Evolutionary conservation across 495 filamentous ascomycete species (phyloP), one percentile per base, ranked within the genome.

Genomic region (Glonium stellatum): DNA sequence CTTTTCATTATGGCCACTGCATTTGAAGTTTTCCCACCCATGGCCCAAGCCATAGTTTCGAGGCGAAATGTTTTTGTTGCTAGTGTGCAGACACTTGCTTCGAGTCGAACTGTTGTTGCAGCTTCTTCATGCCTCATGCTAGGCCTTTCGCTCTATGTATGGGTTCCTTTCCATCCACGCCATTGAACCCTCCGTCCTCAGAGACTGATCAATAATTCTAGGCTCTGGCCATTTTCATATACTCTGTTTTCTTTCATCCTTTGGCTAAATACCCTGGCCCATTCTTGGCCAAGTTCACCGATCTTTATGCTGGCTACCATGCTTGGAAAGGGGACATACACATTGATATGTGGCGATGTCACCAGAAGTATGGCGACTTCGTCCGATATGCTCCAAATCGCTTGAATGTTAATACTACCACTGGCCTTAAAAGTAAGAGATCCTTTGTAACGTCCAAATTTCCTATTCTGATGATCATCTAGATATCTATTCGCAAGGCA

Each of bases 181-280:
- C 9, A 21, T 6, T 31, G 3, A 31, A 6, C 6, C 27, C 2
- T 31, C 27, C 27, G 6, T 31, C 22, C 1, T 9, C 18, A 1
- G 8, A 48, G 44, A 48, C 44, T 48, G 5, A 48, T 15, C 18
- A 19, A 6, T 48, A 8, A 9, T 22, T 48, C 25, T 51, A 51
- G 48, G 11, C 55, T 25, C 47, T 61, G 23, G 25, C 25, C 19
- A 61, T 44, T 10, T 46, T 55, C 48, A 60, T 64, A 15, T 64
- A 64, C 31, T 18, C 23, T 51, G 22, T 64, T 34, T 64, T 60
- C 25, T 51, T 57, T n/a, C 60, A 63, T 35, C 60, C 60, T 12
- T 34, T 36, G 5, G 42, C 60, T 34, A 63, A 48, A 35, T 59
- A 52, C 42, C 60, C 60, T n/a, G 56, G 56, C 6, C 60, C 60